phyloP scores from a whole-genome alignment of 139 green algal genomes.

The Picochlorum sp. region DNA sequence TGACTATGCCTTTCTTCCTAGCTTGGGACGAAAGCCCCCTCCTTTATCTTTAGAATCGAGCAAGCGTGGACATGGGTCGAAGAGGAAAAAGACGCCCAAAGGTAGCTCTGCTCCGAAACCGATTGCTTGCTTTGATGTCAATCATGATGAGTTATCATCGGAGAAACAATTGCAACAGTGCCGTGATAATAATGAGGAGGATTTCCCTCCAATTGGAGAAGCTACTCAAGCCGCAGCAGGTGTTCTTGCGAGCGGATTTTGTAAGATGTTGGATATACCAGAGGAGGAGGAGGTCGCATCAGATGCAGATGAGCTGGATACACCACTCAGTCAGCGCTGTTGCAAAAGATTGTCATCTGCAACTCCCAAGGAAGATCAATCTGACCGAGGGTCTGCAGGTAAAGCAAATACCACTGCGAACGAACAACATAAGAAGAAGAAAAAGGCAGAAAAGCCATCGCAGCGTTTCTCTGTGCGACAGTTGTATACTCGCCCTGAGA shows the following conservation, averaged over 20 bases:
- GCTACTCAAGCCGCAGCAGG: constrained; percentile 20
- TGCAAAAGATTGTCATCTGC: neutral
- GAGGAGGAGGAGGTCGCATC: constrained; percentile 15
- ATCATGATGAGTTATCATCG: neutral
- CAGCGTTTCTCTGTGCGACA: constrained; percentile 28
- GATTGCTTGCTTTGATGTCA: too few species aligned
- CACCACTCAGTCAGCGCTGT: constrained; percentile 10
- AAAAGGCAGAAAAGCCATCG: constrained; percentile 4
- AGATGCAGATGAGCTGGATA: constrained; percentile 25
- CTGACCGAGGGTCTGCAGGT: neutral
- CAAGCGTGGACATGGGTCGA: too few species aligned
- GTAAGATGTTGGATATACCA: constrained; percentile 8
- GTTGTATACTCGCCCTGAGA: constrained; percentile 16
- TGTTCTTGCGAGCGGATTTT: neutral
- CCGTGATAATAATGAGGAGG: neutral
- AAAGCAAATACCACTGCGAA: neutral
- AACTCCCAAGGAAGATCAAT: neutral
- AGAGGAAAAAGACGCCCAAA: too few species aligned
- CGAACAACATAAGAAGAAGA: neutral
- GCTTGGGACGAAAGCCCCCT: too few species aligned
- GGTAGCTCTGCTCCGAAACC: too few species aligned
- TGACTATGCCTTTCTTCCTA: neutral
- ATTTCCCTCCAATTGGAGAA: neutral
- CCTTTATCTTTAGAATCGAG: too few species aligned
- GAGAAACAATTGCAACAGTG: neutral